These are phyloP conservation scores for Cardamine occulta DNA, from an alignment of 345 rosid genomes.

Conservation along the genomic window DNA sequence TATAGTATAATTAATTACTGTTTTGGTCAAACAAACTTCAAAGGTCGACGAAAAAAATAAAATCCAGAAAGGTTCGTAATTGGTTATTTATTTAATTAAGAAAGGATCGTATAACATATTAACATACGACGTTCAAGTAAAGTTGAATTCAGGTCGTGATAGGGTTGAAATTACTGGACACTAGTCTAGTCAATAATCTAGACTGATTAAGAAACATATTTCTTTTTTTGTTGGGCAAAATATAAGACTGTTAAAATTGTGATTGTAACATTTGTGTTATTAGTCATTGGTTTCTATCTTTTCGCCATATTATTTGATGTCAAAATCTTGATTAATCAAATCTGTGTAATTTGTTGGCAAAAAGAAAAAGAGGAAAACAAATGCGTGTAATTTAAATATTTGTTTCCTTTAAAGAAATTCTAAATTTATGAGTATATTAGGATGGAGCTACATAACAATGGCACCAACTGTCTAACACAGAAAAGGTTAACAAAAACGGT, in stretches of 20 bases:
- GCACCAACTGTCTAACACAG: slow-evolving; percentile 41
- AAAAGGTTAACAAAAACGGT: slow-evolving; percentile 41
- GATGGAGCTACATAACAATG: slow-evolving; percentile 21
- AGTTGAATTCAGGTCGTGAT: slow-evolving; percentile 4
- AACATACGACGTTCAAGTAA: neutral
- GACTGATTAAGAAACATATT: neutral
- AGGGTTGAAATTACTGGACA: neutral
- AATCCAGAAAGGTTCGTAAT: neutral
- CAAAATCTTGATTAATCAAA: neutral
- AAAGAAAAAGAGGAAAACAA: neutral
- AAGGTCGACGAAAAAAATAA: neutral
- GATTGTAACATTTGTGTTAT: neutral
- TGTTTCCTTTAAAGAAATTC: neutral
- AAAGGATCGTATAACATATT: neutral
- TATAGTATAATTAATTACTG: neutral
- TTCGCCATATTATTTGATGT: neutral
- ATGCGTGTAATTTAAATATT: neutral
- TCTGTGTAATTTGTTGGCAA: neutral
- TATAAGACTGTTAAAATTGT: neutral
- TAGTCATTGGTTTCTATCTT: neutral
- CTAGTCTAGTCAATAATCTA: neutral
- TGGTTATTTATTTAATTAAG: neutral
- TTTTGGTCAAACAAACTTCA: slow-evolving; percentile 13
- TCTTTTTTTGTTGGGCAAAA: too few species aligned
- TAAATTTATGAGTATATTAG: neutral